A percentile compares a stretch with the other conserved stretches of the same genome.
phyloP scores from a whole-genome alignment of 2,329 filamentous ascomycete species.

The Penicillium sp. region DNA sequence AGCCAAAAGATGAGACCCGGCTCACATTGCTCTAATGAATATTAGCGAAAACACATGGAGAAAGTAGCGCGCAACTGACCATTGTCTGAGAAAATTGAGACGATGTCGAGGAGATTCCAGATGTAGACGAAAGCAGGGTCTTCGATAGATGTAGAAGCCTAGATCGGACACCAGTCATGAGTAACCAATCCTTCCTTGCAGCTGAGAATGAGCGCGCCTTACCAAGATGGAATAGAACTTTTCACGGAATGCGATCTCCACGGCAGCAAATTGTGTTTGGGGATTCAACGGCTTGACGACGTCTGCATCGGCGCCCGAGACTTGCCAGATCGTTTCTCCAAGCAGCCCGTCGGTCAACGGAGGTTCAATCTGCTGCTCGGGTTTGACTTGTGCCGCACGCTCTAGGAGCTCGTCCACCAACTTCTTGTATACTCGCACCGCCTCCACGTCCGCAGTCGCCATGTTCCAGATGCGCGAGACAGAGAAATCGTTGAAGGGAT shows the following conservation, averaged over 20 bases:
- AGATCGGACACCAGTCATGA: not conserved
- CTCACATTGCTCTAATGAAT: slow-evolving; percentile 54
- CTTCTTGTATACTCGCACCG: slow-evolving; percentile 43
- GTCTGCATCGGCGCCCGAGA: slow-evolving; percentile 27
- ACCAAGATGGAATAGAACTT: slow-evolving; percentile 76
- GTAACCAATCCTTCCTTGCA: slow-evolving; percentile 8
- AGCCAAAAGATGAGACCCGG: slow-evolving; percentile 80
- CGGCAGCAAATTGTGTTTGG: slow-evolving; percentile 57
- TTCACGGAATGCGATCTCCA: slow-evolving; percentile 77
- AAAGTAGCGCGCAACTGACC: slow-evolving; percentile 49
- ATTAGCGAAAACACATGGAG: slow-evolving; percentile 17
- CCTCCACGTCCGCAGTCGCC: slow-evolving; percentile 31
- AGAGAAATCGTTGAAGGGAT: slow-evolving; percentile 1
- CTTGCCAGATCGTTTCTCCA: slow-evolving; percentile 37
- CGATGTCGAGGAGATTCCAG: slow-evolving; percentile 89
- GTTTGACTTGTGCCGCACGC: slow-evolving; percentile 56
- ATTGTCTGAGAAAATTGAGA: slow-evolving; percentile 80
- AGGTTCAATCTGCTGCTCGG: slow-evolving; percentile 61
- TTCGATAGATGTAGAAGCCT: slow-evolving; percentile 71
- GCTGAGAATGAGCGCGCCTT: slow-evolving; percentile 34
- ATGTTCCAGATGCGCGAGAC: slow-evolving; percentile 17
- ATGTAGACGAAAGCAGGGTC: slow-evolving; percentile 72
- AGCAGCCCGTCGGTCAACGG: slow-evolving; percentile 63
- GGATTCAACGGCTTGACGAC: slow-evolving; percentile 42
- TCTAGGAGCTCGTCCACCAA: slow-evolving; percentile 55